phyloP scores from a whole-genome alignment of 495 filamentous ascomycete genomes.

The Rostrohypoxylon terebratum region DNA sequence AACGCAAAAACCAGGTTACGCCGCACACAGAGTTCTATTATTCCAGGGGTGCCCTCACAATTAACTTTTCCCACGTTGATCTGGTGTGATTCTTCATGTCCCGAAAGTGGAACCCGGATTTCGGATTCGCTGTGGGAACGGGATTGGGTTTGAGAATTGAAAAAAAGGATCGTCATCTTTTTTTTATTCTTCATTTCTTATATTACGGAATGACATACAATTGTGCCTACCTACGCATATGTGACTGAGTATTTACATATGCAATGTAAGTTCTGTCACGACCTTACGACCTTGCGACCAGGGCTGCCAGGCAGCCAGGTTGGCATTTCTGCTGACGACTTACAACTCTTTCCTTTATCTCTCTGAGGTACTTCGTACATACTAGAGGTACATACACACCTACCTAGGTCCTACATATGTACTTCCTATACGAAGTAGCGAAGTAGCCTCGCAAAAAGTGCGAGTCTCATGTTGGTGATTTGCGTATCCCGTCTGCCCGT shows the following conservation, averaged over 20 bases:
- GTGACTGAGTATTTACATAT: background rate
- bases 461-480: background rate
- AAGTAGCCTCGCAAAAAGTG: background rate
- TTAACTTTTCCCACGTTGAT: background rate
- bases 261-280: background rate
- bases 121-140: constrained; percentile 14
- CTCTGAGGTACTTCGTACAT: no score
- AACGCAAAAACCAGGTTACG: background rate
- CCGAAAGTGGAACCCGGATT: constrained; percentile 16
- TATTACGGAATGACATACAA: background rate
- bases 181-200: background rate
- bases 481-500: no score
- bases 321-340: constrained; percentile 14
- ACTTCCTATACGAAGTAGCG: background rate
- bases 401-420: no score
- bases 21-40: background rate
- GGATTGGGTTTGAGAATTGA: background rate
- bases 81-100: constrained; percentile 4
- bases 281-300: no score
- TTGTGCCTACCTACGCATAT: background rate
- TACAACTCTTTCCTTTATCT: background rate
- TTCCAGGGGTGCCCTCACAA: background rate
- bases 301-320: no score
- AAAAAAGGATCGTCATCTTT: background rate
- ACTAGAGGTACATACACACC: no score